These are phyloP conservation scores for Huiozyma sinensis DNA, from an alignment of 805 yeast species.

Conservation along the genomic window DNA sequence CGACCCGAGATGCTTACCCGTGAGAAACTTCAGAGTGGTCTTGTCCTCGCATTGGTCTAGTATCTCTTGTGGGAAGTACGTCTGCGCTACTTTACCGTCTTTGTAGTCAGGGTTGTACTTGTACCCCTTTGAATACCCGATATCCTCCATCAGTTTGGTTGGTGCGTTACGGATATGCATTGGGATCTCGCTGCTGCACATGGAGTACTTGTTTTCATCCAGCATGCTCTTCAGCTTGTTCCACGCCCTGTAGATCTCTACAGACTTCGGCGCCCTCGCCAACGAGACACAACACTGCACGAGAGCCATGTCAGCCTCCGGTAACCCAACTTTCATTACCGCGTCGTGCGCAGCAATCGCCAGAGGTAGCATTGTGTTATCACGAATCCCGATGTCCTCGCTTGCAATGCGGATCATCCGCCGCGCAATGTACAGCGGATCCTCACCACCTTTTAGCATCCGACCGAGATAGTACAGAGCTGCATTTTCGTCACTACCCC, in stretches of 20 bases:
- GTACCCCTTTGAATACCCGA: slow-evolving; percentile 77
- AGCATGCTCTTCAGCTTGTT: slow-evolving; percentile 51
- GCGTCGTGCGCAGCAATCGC: slow-evolving; percentile 81
- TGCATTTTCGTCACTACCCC: slow-evolving; percentile 88
- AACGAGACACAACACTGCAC: slow-evolving; percentile 92
- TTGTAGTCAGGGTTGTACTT: slow-evolving; percentile 78
- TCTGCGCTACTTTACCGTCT: slow-evolving; percentile 65
- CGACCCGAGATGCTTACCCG: slow-evolving; percentile 46
- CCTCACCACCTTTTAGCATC: slow-evolving; percentile 92
- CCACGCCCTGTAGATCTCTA: slow-evolving; percentile 77
- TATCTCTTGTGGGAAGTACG: slow-evolving; percentile 60
- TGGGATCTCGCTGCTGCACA: slow-evolving; percentile 49
- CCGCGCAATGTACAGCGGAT: slow-evolving; percentile 79
- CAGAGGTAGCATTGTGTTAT: slow-evolving; percentile 75
- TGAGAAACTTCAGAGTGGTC: slow-evolving; percentile 38
- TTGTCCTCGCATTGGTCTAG: slow-evolving; percentile 13
- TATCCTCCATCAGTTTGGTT: slow-evolving; percentile 75
- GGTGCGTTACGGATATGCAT: slow-evolving; percentile 91
- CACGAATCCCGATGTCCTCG: slow-evolving; percentile 85
- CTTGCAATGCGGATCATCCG: slow-evolving; percentile 91
- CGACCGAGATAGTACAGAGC: slow-evolving; percentile 76
- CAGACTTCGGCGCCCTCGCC: slow-evolving; percentile 77
- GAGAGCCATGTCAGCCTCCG: slow-evolving; percentile 80
- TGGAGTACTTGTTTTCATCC: slow-evolving; percentile 36
- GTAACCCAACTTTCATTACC: slow-evolving; percentile 83